A percentile compares a stretch with the other conserved stretches of the same genome.
phyloP scores from a whole-genome alignment of 169 alveolate species.

The Cryptosporidium canis region DNA sequence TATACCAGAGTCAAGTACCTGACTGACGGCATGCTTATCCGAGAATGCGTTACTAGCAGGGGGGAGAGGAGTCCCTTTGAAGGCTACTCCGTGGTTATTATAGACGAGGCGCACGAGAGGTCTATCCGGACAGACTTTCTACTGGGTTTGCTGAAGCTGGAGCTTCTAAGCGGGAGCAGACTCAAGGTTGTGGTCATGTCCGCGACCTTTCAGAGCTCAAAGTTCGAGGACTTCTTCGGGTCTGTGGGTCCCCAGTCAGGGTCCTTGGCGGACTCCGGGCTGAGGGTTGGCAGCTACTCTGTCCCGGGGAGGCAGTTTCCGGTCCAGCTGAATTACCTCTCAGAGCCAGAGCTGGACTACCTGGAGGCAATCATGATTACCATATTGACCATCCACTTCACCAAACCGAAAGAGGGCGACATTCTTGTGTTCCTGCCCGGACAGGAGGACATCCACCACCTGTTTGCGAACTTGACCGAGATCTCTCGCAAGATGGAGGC shows the following conservation, averaged over 20 bases:
- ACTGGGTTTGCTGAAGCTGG: conserved; percentile 86
- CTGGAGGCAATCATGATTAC: conserved; percentile 80
- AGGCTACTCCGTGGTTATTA: conserved; percentile 86
- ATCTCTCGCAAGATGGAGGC: conserved; percentile 1
- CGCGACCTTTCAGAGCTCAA: conserved; percentile 90
- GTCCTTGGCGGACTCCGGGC: not conserved
- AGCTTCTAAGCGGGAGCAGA: conserved; percentile 81
- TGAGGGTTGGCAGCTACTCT: conserved; percentile 70
- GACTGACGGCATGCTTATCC: conserved; percentile 94
- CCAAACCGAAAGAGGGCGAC: conserved; percentile 86
- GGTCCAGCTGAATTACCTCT: conserved; percentile 83
- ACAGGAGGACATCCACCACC: conserved; percentile 86
- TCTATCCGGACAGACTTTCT: conserved; percentile 92
- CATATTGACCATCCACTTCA: conserved; percentile 80
- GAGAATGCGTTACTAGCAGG: conserved; percentile 89
- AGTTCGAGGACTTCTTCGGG: conserved; percentile 84
- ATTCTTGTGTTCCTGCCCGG: conserved; percentile 95
- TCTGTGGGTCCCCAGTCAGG: not conserved
- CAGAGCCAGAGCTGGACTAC: conserved; percentile 84
- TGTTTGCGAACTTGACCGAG: not conserved
- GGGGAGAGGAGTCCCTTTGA: conserved; percentile 75
- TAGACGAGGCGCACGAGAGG: conserved; percentile 97
- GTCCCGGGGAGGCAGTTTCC: conserved; percentile 88
- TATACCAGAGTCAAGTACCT: conserved; percentile 90
- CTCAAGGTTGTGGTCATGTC: conserved; percentile 91